Conservation (phyloP, 2,329 filamentous ascomycete species). For the Stagonosporopsis cucurbitacearum region DNA sequence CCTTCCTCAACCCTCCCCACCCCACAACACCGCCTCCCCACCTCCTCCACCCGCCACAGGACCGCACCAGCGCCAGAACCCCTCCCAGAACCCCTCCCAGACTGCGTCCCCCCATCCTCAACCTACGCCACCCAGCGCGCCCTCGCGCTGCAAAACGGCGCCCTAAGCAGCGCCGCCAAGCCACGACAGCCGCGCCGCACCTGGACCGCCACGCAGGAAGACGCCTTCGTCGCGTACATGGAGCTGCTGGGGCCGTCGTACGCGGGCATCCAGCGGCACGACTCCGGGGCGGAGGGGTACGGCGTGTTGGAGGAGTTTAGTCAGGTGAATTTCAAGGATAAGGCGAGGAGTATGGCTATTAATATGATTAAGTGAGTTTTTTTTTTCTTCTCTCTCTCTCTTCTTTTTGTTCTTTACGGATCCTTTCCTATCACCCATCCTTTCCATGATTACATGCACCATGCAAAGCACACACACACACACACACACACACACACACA, state of each 20-base stretch:
- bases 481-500: no score
- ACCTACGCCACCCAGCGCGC: conserved; percentile 23
- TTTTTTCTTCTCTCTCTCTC: background rate
- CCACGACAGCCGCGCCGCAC: conserved; percentile 26
- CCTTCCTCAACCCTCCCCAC: no score
- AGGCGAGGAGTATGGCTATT: conserved; percentile 50
- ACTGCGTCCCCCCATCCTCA: conserved; percentile 32
- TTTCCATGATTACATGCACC: no score
- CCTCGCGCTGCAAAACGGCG: conserved; percentile 29
- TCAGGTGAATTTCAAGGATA: conserved; percentile 61
- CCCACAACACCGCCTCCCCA: background rate
- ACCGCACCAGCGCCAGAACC: conserved; percentile 23
- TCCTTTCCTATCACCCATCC: no score
- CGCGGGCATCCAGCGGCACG: conserved; percentile 51
- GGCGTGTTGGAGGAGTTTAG: conserved; percentile 47
- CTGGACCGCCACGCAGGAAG: conserved; percentile 45
- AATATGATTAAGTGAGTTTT: conserved; percentile 49
- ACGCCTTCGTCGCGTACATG: conserved; percentile 58
- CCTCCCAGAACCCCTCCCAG: conserved; percentile 28
- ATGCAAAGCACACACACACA: no score
- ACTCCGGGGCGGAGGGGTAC: conserved; percentile 17
- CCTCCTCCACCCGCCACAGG: background rate
- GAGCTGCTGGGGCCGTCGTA: conserved; percentile 55
- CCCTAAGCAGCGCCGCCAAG: conserved; percentile 6
- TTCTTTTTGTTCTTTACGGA: background rate